Evolutionary conservation across 2,329 filamentous ascomycete species (phyloP).

Genomic region (Aureobasidium pullulans): DNA sequence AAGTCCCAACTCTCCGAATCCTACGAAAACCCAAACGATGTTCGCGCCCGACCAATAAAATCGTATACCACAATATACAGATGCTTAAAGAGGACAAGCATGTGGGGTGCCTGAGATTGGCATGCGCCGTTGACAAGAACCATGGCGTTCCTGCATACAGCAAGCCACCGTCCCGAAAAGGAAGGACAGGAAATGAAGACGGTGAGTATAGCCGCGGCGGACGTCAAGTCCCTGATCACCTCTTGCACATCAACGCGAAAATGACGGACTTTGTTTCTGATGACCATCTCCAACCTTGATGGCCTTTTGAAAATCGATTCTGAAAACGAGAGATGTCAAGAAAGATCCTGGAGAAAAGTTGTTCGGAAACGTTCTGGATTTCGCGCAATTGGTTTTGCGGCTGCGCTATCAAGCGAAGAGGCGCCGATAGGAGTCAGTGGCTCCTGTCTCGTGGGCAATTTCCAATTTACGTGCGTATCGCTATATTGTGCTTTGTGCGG

Average conservation of each 20-base stretch:
- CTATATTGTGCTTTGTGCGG: too few relatives aligned
- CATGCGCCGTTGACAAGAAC: background rate
- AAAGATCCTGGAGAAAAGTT: background rate
- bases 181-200: conserved; percentile 1
- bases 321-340: background rate
- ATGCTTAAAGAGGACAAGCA: background rate
- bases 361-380: background rate
- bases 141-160: background rate
- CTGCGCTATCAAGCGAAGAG: conserved; percentile 4
- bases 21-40: background rate
- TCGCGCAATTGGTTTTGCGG: background rate
- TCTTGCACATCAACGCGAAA: background rate
- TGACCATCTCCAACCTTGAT: background rate
- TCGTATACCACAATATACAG: background rate
- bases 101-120: background rate
- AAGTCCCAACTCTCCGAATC: background rate
- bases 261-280: background rate
- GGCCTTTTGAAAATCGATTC: background rate
- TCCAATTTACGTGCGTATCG: background rate
- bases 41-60: background rate
- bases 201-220: background rate
- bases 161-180: background rate
- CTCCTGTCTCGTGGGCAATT: background rate
- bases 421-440: background rate
- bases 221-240: background rate